Evolutionary conservation across 352 stramenopile genomes (phyloP), one percentile per base, ranked within the genome.

Genomic region (Aphanomyces astaci): DNA sequence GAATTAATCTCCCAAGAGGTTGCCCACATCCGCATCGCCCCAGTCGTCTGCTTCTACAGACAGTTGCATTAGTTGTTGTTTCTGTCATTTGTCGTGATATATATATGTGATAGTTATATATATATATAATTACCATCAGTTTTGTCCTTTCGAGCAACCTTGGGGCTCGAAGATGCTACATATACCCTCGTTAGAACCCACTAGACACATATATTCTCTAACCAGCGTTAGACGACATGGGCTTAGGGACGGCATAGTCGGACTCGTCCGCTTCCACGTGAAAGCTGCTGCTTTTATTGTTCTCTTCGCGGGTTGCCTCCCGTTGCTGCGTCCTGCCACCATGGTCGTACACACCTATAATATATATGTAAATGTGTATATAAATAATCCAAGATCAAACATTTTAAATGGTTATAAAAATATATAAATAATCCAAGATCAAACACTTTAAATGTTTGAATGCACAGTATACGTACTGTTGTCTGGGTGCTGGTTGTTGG

Each of bases 21-120:
- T 87, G 30, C 83, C 81, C 9, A 92, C 83, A 48, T 94, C 83
- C 0, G 85, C 85, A 45, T 92, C 82, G 27, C 82, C 83, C 80
- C 82, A 94, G 66, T 94, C 85, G 46, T 94, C 82, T 19, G 78
- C 75, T n/a, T 87, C 79, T 89, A 54, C 30, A 63, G 59, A 7
- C 36, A 15, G 36, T 48, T n/a, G 62, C 48, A 64, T 25, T 17
- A 43, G 69, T 19, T 71, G 52, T 45, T 55, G 66, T 39, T 43
- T 28, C 4, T 45, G 59, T 28, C 70, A 53, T 65, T 52, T 32
- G 63, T 31, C 66, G 24, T 2, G 45, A 71, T 27, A 27, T 64
- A n/a, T n/a, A 31, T 15, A 24, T n/a, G 49, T 31, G 28, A 25
- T 3, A 15, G 17, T 49, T 54, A 22, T 9, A 66, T 15, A 66